Evolutionary conservation across 768 basidiomycete species (phyloP).

Genomic region (Paxillus rubicundulus): DNA sequence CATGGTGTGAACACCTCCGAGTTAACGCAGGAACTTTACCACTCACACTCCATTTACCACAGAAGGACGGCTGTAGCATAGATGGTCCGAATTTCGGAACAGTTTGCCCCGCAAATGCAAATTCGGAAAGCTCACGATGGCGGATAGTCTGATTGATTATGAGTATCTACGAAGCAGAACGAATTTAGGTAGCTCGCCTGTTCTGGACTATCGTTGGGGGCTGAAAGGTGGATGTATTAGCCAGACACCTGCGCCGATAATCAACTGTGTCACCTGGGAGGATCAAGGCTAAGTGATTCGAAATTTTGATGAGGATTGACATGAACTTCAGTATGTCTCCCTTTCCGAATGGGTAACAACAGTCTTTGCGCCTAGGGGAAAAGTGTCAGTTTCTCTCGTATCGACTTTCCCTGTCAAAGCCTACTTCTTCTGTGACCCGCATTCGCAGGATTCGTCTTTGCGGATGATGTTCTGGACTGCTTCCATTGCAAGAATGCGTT

Average conservation of each 20-base stretch:
- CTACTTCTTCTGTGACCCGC: slow-evolving; percentile 59
- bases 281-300: slow-evolving; percentile 86
- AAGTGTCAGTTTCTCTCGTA: slow-evolving; percentile 1
- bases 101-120: slow-evolving; percentile 59
- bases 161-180: neutral
- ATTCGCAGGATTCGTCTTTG: slow-evolving; percentile 72
- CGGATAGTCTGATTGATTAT: slow-evolving; percentile 39
- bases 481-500: slow-evolving; percentile 58
- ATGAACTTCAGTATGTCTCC: slow-evolving; percentile 72
- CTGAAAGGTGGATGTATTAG: slow-evolving; percentile 35
- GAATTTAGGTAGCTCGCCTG: slow-evolving; percentile 44
- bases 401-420: slow-evolving; percentile 15
- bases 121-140: slow-evolving; percentile 57
- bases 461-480: slow-evolving; percentile 69
- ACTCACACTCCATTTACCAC: slow-evolving; percentile 83
- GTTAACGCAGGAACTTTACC: neutral
- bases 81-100: slow-evolving; percentile 61
- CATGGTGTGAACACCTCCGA: neutral
- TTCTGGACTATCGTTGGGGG: slow-evolving; percentile 62
- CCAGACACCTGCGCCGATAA: neutral
- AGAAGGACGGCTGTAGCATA: slow-evolving; percentile 61
- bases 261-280: slow-evolving; percentile 58
- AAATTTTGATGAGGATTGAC: slow-evolving; percentile 79
- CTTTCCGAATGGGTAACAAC: slow-evolving; percentile 45
- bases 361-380: slow-evolving; percentile 54